phyloP scores from a whole-genome alignment of 75 land plant species.

The Pseudotsuga menziesii region DNA sequence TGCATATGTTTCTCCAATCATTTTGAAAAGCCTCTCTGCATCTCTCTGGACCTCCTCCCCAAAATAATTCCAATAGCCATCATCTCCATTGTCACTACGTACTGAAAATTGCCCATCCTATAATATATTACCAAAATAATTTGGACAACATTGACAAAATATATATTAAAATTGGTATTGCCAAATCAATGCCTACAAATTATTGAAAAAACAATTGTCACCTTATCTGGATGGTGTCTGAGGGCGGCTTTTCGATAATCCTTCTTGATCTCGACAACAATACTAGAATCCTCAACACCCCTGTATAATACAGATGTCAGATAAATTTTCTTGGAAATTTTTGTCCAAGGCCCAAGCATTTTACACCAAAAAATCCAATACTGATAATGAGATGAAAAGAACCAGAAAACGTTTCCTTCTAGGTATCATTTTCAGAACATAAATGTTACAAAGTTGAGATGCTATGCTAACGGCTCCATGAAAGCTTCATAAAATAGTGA shows the following conservation, averaged over 20 bases:
- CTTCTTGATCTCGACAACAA: slow-evolving; percentile 78
- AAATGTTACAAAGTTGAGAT: too few relatives aligned
- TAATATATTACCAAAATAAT: too few relatives aligned
- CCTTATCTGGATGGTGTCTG: slow-evolving; percentile 98
- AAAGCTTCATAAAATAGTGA: not conserved
- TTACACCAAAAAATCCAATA: not conserved
- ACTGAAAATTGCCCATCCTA: slow-evolving; percentile 87
- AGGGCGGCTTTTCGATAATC: slow-evolving; percentile 95
- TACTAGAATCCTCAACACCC: slow-evolving; percentile 71
- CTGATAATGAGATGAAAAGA: not conserved
- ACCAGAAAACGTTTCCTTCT: not conserved
- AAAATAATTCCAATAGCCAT: slow-evolving; percentile 68
- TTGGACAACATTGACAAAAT: too few relatives aligned
- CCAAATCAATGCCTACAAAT: too few relatives aligned
- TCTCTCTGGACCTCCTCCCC: slow-evolving; percentile 63
- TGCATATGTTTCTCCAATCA: slow-evolving; percentile 98
- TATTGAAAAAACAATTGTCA: not conserved
- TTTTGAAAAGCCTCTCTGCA: slow-evolving; percentile 90
- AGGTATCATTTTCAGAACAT: too few relatives aligned
- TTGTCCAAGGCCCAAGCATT: not conserved
- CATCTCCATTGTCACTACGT: slow-evolving; percentile 72
- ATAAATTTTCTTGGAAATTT: too few relatives aligned
- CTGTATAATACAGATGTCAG: slow-evolving; percentile 19
- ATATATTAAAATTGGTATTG: too few relatives aligned
- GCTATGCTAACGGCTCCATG: not conserved